Evolutionary conservation across 805 yeast genomes (phyloP), one percentile per base, ranked within the genome.

Genomic region (Schwanniomyces sp.): DNA sequence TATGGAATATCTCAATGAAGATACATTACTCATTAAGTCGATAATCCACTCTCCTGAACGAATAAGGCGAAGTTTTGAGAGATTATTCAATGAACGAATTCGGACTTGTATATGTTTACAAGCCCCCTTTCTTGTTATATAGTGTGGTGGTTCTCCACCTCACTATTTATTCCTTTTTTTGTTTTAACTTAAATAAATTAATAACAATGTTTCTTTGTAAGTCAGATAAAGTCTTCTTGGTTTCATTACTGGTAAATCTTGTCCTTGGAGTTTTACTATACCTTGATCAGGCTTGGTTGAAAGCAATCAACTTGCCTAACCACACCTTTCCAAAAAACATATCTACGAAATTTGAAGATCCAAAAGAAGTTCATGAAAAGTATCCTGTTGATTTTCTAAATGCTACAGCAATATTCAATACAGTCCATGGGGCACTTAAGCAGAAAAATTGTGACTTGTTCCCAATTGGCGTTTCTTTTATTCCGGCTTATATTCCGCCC

Each of bases 401-500:
- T 52, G 83, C 86, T 25, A 63, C 81, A 0, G 78, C 84, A 1
- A 57, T 83, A 2, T 82, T 83, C 63, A 81, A 80, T 53, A 71
- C 83, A 3, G 72, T 83, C 11, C 66, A 77, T 44, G 76, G 79
- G 34, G 84, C 81, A 0, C 58, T 80, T 44, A 79, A 77, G 52
- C 80, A 79, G 50, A 76, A 77, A 43, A 74, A 74, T 41, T 65
- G 80, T 11, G 80, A 80, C 58, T 53, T 81, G 26, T 68, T 74
- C 43, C 86, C 88, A 0, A 72, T 75, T 11, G 81, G 86, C 3
- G 81, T 83, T 16, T 70, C 80, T 5, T 80, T 73, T 51, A 72
- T 82, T 36, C 86, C 88, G 0, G 88, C 85, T 1, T 74, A 73
- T 46, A 69, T 84, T 21, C 86, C 87, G 0, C 70, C 77, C 39